A percentile compares a stretch with the other conserved stretches of the same genome.
Evolutionary conservation across 441 rosid genomes (phyloP).

Genomic region (Corymbia citriodora): DNA sequence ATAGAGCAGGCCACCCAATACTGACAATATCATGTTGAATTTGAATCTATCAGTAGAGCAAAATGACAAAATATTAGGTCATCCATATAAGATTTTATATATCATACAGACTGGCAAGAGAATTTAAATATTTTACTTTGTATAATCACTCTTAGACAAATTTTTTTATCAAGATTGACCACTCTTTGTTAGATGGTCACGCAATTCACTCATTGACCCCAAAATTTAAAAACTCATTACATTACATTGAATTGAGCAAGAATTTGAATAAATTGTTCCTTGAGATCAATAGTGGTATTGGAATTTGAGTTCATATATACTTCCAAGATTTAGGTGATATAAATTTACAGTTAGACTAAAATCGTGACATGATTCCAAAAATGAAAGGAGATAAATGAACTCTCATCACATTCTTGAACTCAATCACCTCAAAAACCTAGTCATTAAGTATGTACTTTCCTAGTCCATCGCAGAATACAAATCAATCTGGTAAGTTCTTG

Average conservation of each 20-base stretch:
- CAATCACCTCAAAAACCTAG: background rate
- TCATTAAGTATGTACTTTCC: background rate
- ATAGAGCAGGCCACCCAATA: background rate
- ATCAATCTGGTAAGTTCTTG: background rate
- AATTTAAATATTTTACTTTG: background rate
- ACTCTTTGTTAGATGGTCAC: background rate
- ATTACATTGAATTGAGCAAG: background rate
- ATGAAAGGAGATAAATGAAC: background rate
- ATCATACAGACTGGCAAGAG: background rate
- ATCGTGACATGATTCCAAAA: background rate
- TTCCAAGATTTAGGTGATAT: background rate
- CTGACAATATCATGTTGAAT: background rate
- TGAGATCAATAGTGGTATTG: background rate
- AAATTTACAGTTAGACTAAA: background rate
- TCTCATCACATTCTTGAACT: background rate
- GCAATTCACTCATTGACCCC: background rate
- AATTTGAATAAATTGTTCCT: background rate
- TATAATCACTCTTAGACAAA: background rate
- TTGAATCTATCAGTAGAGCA: background rate
- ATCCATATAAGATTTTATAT: background rate
- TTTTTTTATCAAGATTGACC: accelerated
- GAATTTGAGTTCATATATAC: background rate
- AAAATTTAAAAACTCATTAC: background rate
- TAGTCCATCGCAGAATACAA: background rate
- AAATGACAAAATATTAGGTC: background rate